phyloP scores from a whole-genome alignment of 257 asterid species.

The Parsonsia alboflavescens region DNA sequence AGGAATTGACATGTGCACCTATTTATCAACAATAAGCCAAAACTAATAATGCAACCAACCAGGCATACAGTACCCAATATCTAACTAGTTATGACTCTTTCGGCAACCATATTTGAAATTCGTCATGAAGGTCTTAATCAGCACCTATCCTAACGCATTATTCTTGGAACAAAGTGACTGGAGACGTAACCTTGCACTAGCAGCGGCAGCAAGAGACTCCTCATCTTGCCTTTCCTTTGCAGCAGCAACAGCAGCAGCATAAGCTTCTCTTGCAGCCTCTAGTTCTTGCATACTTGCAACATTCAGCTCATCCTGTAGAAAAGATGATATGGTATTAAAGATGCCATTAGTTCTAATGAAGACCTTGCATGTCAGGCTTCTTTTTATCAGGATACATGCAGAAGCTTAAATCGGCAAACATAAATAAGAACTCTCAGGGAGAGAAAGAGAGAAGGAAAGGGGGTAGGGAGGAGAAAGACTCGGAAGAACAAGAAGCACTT shows the following conservation, averaged over 20 bases:
- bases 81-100: conserved; percentile 3
- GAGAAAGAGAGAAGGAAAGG: not conserved
- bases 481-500: not conserved
- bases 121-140: not conserved
- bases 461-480: not conserved
- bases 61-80: not conserved
- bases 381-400: not conserved
- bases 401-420: not conserved
- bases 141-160: conserved; percentile 8
- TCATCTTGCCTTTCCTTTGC: conserved; percentile 73
- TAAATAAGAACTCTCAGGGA: not conserved
- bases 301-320: conserved; percentile 45
- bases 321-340: not conserved
- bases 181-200: conserved; percentile 63
- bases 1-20: conserved; percentile 2
- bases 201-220: conserved; percentile 73
- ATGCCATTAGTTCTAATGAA: not conserved
- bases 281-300: conserved; percentile 52
- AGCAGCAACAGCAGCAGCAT: conserved; percentile 57
- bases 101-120: not conserved
- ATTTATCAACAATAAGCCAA: conserved; percentile 16
- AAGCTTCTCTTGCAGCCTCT: conserved; percentile 79
- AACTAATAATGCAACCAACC: not conserved
- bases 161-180: conserved; percentile 49
- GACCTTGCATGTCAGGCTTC: not conserved